Evolutionary conservation across 2,329 filamentous ascomycete species (phyloP), one percentile per base, ranked within the genome.

Genomic region (Didymella arachidicola): DNA sequence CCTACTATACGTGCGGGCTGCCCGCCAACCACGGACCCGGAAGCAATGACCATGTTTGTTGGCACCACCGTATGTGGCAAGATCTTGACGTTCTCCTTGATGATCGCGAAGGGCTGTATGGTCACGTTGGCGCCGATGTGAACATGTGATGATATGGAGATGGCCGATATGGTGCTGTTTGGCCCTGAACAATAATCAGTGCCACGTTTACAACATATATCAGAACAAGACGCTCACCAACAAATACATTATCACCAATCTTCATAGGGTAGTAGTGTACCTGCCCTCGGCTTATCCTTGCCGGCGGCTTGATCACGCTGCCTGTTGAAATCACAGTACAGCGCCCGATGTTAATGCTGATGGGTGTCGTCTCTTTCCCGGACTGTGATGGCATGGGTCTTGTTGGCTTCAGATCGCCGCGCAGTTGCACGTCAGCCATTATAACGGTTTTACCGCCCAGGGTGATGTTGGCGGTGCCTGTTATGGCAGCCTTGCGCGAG

Each of bases 391-490:
- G 77, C 65, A 61, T 78, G 7, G 72, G 73, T 26, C 79, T 72
- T 38, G 75, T 77, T 2, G 77, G 64, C 30, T 79, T 66, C 83
- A 99, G 86, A 73, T 99, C 95, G 43, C 94, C 95, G 46, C 95
- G 89, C 73, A 99, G 92, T 78, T 95, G 93, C 69, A 93, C 94
- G 73, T 97, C 93, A 62, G 93, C 90, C 83, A 97, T 93, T 73
- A 99, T 96, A 62, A 98, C 92, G 0, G 93, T 96, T 79, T 78
- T 96, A 63, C 95, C 95, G 68, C 93, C 95, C 2, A 99, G 89
- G 79, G 97, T 97, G 79, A 99, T 98, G 80, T 98, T 96, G 69
- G 96, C 93, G 22, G 94, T 97, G 71, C 95, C 95, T 72, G 96
- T 91, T 68, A 99, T 92, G 74, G 90, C 89, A 62, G 92, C 91